phyloP scores from a whole-genome alignment of 192 early-diverging fungal species.

The Borealophlyctis nickersoniae region DNA sequence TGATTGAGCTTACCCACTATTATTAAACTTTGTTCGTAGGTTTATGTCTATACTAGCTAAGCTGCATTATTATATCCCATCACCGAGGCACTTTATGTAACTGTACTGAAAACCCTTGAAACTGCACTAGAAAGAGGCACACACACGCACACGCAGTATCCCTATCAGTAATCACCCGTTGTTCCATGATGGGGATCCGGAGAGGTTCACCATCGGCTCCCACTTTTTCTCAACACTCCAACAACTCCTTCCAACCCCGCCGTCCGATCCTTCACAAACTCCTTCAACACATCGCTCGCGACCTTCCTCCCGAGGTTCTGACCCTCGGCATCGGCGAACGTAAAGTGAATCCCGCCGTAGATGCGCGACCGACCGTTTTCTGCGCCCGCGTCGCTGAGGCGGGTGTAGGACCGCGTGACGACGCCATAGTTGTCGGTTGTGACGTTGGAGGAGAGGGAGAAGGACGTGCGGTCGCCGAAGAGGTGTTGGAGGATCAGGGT shows the following conservation, averaged over 20 bases:
- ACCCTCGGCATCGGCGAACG: neutral
- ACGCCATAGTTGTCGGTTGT: neutral
- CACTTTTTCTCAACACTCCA: neutral
- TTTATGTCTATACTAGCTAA: too few species aligned
- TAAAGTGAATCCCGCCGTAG: neutral
- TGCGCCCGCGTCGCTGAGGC: neutral
- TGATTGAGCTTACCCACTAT: too few species aligned
- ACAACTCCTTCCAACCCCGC: neutral
- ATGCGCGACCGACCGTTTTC: neutral
- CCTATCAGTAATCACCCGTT: too few species aligned
- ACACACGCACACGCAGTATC: too few species aligned
- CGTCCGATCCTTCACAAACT: neutral
- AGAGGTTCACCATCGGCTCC: too few species aligned
- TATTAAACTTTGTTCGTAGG: too few species aligned
- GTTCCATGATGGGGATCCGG: too few species aligned
- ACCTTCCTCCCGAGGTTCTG: neutral
- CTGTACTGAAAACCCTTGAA: too few species aligned
- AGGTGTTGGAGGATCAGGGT: neutral
- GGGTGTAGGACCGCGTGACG: neutral
- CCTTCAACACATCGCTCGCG: neutral
- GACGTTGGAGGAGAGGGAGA: neutral
- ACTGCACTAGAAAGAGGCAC: too few species aligned
- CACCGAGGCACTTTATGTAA: too few species aligned
- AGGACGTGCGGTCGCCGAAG: neutral
- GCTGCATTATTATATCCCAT: too few species aligned